A percentile compares a stretch with the other conserved stretches of the same genome.
Evolutionary conservation across 305 asterid species (phyloP).

Genomic region (Solanum hybrid): DNA sequence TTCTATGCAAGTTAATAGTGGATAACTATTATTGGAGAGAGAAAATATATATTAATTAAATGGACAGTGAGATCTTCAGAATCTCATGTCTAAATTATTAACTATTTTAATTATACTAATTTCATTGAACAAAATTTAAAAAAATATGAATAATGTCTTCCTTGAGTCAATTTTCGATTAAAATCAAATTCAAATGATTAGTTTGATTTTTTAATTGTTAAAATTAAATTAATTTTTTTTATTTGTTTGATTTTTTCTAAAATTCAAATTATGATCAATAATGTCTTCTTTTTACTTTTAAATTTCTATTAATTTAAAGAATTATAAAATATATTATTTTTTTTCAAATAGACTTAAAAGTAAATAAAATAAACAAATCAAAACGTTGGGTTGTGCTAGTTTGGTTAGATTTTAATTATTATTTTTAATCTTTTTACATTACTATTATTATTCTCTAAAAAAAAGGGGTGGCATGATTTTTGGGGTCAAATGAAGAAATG

Average conservation of each 20-base stretch:
- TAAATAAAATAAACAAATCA: background rate
- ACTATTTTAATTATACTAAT: background rate
- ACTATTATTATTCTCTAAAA: background rate
- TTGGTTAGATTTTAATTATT: background rate
- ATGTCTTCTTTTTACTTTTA: too few relatives aligned
- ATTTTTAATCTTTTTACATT: background rate
- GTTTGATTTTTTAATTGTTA: background rate
- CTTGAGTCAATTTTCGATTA: background rate
- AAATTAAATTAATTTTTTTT: background rate
- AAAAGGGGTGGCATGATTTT: background rate
- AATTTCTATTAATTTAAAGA: background rate
- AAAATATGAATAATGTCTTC: background rate
- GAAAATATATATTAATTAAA: background rate
- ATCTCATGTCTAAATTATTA: background rate
- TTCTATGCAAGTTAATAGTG: too few relatives aligned
- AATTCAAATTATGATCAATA: background rate
- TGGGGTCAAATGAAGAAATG: background rate
- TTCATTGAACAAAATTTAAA: background rate
- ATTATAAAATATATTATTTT: too few relatives aligned
- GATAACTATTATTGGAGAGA: too few relatives aligned
- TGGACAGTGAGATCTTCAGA: background rate
- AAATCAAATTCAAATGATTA: background rate
- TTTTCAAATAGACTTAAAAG: background rate
- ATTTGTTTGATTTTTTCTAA: background rate
- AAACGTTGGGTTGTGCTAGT: background rate